A percentile compares a stretch with the other conserved stretches of the same genome.
Conservation (phyloP, 176 grass and related monocot species). For the Pharus latifolius region DNA sequence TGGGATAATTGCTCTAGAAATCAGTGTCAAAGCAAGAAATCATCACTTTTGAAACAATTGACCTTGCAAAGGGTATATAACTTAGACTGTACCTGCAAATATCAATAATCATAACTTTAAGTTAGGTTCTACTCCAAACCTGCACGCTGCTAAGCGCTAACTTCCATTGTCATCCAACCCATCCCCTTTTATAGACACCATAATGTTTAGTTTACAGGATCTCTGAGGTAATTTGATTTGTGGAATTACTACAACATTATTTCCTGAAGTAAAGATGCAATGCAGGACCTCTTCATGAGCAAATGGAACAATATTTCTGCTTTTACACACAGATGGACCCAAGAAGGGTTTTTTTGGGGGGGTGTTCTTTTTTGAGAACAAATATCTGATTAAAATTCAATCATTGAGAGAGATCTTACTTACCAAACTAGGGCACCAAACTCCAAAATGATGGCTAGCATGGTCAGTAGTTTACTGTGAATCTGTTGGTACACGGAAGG, state of each 20-base stretch:
- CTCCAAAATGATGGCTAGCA: slow-evolving; percentile 84
- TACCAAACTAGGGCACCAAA: slow-evolving; percentile 96
- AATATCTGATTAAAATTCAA: slow-evolving; percentile 1
- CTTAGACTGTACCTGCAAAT: slow-evolving; percentile 96
- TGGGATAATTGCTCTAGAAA: slow-evolving; percentile 47
- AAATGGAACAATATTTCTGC: background rate
- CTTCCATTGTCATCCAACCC: too few species aligned
- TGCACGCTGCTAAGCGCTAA: background rate
- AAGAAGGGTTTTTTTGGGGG: background rate
- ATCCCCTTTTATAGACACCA: background rate
- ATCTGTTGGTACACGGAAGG: slow-evolving; percentile 44
- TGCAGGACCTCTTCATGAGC: too few species aligned
- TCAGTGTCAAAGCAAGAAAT: slow-evolving; percentile 89
- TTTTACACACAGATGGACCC: background rate
- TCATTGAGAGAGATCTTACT: slow-evolving; percentile 4
- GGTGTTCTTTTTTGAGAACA: background rate
- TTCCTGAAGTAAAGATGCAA: too few species aligned
- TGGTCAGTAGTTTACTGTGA: slow-evolving; percentile 83
- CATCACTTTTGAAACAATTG: slow-evolving; percentile 83
- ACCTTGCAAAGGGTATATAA: slow-evolving; percentile 97
- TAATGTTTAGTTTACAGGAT: too few species aligned
- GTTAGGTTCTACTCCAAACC: background rate
- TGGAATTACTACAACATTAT: too few species aligned
- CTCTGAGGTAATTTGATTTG: too few species aligned
- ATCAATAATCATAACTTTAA: slow-evolving; percentile 8